Conservation (phyloP, 192 early-diverging fungal genomes). For the Jimgerdemannia lactiflua region DNA sequence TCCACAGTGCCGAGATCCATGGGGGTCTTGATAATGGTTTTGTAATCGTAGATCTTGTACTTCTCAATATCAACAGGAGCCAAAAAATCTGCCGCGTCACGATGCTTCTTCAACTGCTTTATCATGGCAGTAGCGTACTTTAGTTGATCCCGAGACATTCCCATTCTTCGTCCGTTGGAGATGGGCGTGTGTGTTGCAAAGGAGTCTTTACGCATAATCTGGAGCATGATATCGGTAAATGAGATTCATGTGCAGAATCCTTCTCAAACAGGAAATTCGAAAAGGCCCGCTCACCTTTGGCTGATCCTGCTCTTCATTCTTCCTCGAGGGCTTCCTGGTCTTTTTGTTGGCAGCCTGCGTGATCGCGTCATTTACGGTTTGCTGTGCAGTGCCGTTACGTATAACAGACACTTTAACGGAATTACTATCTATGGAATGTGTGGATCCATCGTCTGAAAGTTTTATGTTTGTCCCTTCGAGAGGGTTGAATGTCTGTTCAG, state of each 20-base stretch:
- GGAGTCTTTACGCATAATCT: not conserved
- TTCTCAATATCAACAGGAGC: constrained; percentile 75
- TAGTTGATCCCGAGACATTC: constrained; percentile 77
- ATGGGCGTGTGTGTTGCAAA: not conserved
- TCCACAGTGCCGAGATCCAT: constrained; percentile 82
- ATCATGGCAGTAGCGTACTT: constrained; percentile 80
- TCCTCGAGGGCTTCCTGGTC: not conserved
- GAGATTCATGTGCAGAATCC: too few species aligned
- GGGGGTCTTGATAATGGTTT: constrained; percentile 65
- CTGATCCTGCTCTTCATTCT: not conserved
- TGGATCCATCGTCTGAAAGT: not conserved
- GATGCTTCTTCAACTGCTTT: constrained; percentile 70
- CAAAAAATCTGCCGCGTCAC: constrained; percentile 85
- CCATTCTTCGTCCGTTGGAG: constrained; percentile 18
- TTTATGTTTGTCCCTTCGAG: not conserved
- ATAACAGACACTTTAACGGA: not conserved
- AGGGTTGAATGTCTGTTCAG: not conserved
- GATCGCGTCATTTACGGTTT: not conserved
- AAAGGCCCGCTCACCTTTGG: not conserved
- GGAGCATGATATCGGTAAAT: not conserved
- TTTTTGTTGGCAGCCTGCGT: not conserved
- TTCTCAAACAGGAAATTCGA: too few species aligned
- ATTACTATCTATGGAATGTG: not conserved
- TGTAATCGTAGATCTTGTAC: constrained; percentile 80
- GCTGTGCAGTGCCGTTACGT: not conserved